Evolutionary conservation across 1,284 basidiomycete species (phyloP).

Genomic region (Jaminaea rosea): DNA sequence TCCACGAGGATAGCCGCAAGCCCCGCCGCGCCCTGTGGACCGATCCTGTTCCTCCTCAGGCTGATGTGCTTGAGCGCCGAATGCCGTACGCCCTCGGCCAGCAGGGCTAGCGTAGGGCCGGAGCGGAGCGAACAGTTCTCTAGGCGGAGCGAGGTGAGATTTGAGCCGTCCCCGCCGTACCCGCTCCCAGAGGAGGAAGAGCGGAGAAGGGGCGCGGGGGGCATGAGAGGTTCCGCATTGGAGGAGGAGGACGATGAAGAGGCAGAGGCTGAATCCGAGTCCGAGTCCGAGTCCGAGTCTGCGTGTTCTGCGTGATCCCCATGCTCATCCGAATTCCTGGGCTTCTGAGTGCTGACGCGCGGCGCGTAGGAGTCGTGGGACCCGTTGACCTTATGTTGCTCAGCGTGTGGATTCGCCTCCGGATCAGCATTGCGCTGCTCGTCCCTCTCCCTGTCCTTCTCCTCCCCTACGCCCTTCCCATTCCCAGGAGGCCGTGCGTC

Average conservation of each 20-base stretch:
- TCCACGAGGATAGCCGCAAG: slow-evolving; percentile 28
- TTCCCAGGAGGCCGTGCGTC: neutral
- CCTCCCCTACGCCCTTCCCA: neutral
- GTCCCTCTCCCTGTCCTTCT: slow-evolving; percentile 18
- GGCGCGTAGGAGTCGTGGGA: no score
- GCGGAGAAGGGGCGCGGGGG: slow-evolving; percentile 26
- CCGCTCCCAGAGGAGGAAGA: no score
- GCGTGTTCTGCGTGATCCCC: no score
- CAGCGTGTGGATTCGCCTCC: no score
- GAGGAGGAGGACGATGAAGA: no score
- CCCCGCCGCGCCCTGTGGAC: slow-evolving; percentile 16
- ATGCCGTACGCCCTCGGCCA: slow-evolving; percentile 32
- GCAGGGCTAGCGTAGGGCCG: slow-evolving; percentile 26
- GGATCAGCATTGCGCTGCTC: no score
- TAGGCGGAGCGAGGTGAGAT: slow-evolving; percentile 35
- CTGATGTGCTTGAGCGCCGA: slow-evolving; percentile 41
- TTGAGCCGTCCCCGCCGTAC: no score
- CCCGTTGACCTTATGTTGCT: no score
- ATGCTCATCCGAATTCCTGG: no score
- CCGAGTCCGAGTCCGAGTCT: no score
- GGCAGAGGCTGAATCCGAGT: no score
- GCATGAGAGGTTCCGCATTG: slow-evolving; percentile 39
- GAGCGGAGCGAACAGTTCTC: slow-evolving; percentile 40
- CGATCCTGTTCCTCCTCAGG: slow-evolving; percentile 33
- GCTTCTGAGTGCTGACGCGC: no score